Percentiles rank a stretch among this genome's conserved stretches.
phyloP scores from a whole-genome alignment of 2,329 filamentous ascomycete genomes.

The Pseudocercospora fuligena region DNA sequence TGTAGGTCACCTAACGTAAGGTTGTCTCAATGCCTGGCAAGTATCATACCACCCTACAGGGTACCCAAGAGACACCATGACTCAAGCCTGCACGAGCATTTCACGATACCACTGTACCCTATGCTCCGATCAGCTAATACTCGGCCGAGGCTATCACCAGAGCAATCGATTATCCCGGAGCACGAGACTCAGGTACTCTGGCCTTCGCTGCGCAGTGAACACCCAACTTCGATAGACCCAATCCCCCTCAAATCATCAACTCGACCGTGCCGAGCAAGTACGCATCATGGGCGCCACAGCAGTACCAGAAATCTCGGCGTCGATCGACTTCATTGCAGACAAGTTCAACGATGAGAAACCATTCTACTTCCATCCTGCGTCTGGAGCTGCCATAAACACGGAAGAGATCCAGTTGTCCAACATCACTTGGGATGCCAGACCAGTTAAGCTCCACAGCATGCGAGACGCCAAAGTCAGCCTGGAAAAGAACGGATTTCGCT shows the following conservation, averaged over 20 bases:
- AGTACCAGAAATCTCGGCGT: neutral
- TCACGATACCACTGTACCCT: neutral
- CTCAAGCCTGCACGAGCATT: neutral
- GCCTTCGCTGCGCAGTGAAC: neutral
- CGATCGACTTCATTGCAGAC: constrained; percentile 10
- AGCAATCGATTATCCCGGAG: neutral
- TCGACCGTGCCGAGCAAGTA: neutral
- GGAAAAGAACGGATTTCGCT: neutral
- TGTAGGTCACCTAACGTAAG: neutral
- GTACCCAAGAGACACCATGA: neutral
- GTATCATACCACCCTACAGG: neutral
- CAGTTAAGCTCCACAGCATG: neutral
- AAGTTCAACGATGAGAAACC: constrained; percentile 6
- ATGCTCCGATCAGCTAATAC: neutral
- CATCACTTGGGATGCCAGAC: neutral
- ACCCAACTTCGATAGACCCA: no score
- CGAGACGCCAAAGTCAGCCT: neutral
- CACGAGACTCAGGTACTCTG: neutral
- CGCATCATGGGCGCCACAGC: neutral
- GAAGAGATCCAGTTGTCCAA: constrained; percentile 2
- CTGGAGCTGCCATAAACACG: neutral
- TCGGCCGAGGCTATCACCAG: neutral
- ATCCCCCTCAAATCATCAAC: no score
- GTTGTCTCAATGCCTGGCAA: neutral
- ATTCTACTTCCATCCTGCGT: constrained; percentile 10